Conservation (phyloP, 1,284 basidiomycete genomes). For the Malassezia equina region DNA sequence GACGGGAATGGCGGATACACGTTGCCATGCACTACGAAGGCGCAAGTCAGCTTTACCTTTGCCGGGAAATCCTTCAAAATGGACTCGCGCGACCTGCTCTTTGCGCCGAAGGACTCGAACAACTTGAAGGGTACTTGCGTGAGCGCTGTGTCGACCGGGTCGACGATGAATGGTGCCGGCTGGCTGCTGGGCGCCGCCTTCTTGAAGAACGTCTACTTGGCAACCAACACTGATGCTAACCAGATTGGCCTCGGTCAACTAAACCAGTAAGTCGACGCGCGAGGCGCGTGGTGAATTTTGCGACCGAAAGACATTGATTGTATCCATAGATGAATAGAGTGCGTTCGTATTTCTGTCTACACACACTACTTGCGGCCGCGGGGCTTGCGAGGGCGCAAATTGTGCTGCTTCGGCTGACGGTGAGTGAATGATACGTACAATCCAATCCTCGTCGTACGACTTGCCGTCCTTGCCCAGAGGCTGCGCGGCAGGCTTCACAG, state of each 20-base stretch:
- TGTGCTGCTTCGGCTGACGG: constrained; percentile 7
- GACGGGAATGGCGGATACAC: constrained; percentile 55
- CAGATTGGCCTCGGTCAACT: constrained; percentile 58
- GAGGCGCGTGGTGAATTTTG: too few relatives aligned
- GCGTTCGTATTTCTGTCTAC: neutral
- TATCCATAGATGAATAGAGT: neutral
- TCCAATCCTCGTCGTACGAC: constrained; percentile 26
- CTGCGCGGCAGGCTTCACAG: neutral
- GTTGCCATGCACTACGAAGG: constrained; percentile 64
- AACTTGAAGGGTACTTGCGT: constrained; percentile 62
- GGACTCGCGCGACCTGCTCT: constrained; percentile 56
- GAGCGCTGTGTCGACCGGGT: constrained; percentile 62
- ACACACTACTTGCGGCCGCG: constrained; percentile 3
- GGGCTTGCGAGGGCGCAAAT: constrained; percentile 11
- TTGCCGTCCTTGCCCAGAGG: neutral
- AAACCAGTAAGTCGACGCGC: constrained; percentile 9
- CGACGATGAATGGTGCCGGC: constrained; percentile 52
- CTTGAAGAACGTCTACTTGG: constrained; percentile 53
- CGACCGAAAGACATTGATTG: too few relatives aligned
- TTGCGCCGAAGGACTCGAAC: constrained; percentile 58
- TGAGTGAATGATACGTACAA: constrained; percentile 1
- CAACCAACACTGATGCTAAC: constrained; percentile 61
- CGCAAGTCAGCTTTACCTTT: constrained; percentile 61
- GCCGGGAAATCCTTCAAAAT: constrained; percentile 54
- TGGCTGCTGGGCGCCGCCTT: constrained; percentile 57